These are phyloP conservation scores for Neofusicoccum cordaticola DNA, from an alignment of 2,329 filamentous ascomycete genomes.

Conservation along the genomic window DNA sequence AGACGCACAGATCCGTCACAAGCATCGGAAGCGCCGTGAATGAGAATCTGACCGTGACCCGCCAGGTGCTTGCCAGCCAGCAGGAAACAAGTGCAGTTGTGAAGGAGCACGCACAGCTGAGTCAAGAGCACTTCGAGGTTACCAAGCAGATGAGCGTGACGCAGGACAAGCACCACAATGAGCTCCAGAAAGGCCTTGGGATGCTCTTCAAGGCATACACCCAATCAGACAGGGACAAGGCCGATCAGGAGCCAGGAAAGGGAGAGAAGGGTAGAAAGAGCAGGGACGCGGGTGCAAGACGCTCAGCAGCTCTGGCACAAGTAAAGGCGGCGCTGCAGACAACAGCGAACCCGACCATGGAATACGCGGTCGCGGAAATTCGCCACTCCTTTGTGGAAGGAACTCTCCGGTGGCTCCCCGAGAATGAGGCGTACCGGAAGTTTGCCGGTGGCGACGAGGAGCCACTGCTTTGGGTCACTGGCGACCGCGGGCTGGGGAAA, in stretches of 20 bases:
- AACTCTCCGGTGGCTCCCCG: constrained; percentile 33
- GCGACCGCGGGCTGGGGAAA: constrained; percentile 34
- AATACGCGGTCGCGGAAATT: constrained; percentile 22
- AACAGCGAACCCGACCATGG: constrained; percentile 16
- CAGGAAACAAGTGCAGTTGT: not conserved
- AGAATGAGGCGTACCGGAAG: constrained; percentile 27
- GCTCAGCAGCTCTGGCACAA: constrained; percentile 15
- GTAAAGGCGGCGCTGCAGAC: constrained; percentile 25
- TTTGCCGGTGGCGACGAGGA: constrained; percentile 24
- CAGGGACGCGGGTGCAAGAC: constrained; percentile 19
- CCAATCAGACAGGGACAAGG: constrained; percentile 16
- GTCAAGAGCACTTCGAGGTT: not conserved
- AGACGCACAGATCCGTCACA: not conserved
- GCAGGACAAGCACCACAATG: not conserved
- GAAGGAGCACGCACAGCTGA: constrained; percentile 7
- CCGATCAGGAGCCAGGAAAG: constrained; percentile 13
- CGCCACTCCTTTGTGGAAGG: constrained; percentile 30
- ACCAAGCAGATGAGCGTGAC: not conserved
- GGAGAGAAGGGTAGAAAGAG: constrained; percentile 11
- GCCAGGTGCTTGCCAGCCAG: not conserved
- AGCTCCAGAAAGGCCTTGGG: not conserved
- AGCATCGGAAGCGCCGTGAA: not conserved
- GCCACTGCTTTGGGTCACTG: constrained; percentile 29
- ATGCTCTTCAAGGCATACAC: not conserved
- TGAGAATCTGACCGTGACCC: not conserved